phyloP scores from a whole-genome alignment of 371 early-diverging fungal species.

The Actinomortierella wolfii region DNA sequence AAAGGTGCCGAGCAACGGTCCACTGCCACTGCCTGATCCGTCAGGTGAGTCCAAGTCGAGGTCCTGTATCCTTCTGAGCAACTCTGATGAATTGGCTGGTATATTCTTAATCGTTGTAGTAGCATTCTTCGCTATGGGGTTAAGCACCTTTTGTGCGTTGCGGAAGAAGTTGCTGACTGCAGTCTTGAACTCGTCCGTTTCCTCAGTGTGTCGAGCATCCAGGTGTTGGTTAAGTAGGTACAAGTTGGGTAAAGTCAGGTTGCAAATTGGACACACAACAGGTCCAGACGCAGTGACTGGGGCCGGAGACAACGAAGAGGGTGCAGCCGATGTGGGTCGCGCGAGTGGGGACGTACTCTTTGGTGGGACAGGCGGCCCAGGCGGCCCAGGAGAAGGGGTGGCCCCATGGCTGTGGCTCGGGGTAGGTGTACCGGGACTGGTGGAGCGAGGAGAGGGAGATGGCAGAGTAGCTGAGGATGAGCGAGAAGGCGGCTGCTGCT shows the following conservation, averaged over 20 bases:
- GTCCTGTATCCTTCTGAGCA: constrained; percentile 44
- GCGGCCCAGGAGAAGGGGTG: too few species aligned
- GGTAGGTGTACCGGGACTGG: too few species aligned
- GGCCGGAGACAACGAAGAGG: too few species aligned
- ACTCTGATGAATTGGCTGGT: constrained; percentile 45
- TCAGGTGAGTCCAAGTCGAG: constrained; percentile 31
- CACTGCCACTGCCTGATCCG: constrained; percentile 11
- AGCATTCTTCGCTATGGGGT: constrained; percentile 35
- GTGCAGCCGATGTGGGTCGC: too few species aligned
- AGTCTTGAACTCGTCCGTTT: constrained; percentile 42
- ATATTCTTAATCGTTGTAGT: constrained; percentile 46
- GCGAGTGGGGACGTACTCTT: too few species aligned
- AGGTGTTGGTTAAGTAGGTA: constrained; percentile 41
- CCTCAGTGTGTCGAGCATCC: constrained; percentile 37
- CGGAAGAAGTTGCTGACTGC: constrained; percentile 32
- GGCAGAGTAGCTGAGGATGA: too few species aligned
- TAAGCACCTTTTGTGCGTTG: constrained; percentile 43
- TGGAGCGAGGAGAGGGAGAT: too few species aligned
- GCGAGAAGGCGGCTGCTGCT: too few species aligned
- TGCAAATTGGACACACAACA: constrained; percentile 37
- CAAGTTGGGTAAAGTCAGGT: constrained; percentile 29
- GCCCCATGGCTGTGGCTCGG: too few species aligned
- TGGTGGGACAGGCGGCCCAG: too few species aligned
- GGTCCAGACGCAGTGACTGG: too few species aligned
- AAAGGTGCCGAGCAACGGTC: constrained; percentile 5